phyloP scores from a whole-genome alignment of 371 early-diverging fungal species.

The Synchytrium microbalum region DNA sequence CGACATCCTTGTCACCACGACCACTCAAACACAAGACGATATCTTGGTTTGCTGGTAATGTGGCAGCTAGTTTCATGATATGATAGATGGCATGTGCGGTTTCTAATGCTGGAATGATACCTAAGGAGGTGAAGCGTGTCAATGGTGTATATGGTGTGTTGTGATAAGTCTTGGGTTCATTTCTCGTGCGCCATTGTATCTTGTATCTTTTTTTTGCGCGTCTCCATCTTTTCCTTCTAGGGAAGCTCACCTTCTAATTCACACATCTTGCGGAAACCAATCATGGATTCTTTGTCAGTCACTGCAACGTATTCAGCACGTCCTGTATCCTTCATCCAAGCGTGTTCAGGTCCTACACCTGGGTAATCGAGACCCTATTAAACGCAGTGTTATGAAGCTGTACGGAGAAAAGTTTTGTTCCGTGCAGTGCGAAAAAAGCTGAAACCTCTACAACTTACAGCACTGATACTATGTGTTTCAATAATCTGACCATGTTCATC shows the following conservation, averaged over 20 bases:
- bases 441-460: constrained; percentile 47
- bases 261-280: constrained; percentile 78
- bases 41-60: constrained; percentile 68
- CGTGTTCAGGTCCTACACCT: constrained; percentile 95
- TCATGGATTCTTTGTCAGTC: constrained; percentile 77
- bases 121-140: not conserved
- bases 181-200: not conserved
- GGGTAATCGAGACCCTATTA: constrained; percentile 86
- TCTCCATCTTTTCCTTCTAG: not conserved
- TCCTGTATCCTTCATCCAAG: constrained; percentile 78
- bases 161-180: not conserved
- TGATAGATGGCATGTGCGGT: constrained; percentile 87
- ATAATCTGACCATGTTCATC: constrained; percentile 89
- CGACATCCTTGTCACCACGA: constrained; percentile 96
- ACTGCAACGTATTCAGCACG: constrained; percentile 81
- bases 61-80: constrained; percentile 69
- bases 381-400: not conserved
- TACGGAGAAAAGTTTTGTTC: not conserved
- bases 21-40: constrained; percentile 87
- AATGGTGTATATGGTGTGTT: not conserved
- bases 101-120: constrained; percentile 91
- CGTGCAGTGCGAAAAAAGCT: too few species aligned
- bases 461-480: constrained; percentile 90
- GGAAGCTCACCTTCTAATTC: constrained; percentile 61
- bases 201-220: not conserved